phyloP scores from a whole-genome alignment of 352 stramenopile species.

The Phytophthora sp. region DNA sequence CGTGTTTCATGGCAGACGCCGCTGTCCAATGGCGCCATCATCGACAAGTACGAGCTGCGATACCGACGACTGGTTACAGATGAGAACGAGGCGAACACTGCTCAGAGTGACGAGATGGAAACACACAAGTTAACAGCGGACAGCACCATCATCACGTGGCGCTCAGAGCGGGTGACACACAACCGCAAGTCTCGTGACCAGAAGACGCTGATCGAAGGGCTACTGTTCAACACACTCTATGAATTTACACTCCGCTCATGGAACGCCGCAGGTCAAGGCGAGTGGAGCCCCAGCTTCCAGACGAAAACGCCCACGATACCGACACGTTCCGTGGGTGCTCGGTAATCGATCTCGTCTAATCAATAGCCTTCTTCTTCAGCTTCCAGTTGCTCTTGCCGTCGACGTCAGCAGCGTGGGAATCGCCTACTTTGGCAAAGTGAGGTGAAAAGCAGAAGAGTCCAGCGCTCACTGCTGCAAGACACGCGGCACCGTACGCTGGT shows the following conservation, averaged over 20 bases:
- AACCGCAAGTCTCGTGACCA: constrained; percentile 53
- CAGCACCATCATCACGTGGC: constrained; percentile 41
- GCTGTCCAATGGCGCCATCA: constrained; percentile 71
- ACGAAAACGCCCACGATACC: constrained; percentile 44
- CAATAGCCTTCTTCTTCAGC: constrained; percentile 41
- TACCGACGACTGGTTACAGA: constrained; percentile 49
- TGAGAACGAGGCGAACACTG: constrained; percentile 22
- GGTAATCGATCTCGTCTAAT: constrained; percentile 34
- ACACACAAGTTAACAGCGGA: constrained; percentile 3
- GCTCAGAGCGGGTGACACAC: constrained; percentile 44
- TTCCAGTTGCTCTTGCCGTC: constrained; percentile 21
- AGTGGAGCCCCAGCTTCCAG: constrained; percentile 55
- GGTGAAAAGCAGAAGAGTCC: constrained; percentile 72
- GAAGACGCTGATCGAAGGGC: constrained; percentile 42
- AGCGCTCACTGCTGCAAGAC: constrained; percentile 65
- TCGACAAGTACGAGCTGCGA: constrained; percentile 77
- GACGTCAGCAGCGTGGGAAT: constrained; percentile 26
- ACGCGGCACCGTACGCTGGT: constrained; percentile 66
- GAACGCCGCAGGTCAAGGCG: constrained; percentile 62
- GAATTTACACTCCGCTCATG: constrained; percentile 67
- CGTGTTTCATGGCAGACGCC: constrained; percentile 60
- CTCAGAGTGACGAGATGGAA: no score
- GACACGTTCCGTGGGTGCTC: constrained; percentile 25
- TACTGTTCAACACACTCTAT: constrained; percentile 71
- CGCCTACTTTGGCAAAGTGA: constrained; percentile 52